phyloP scores from a whole-genome alignment of 129 eudicot genomes.

The Helianthus tuberosus region DNA sequence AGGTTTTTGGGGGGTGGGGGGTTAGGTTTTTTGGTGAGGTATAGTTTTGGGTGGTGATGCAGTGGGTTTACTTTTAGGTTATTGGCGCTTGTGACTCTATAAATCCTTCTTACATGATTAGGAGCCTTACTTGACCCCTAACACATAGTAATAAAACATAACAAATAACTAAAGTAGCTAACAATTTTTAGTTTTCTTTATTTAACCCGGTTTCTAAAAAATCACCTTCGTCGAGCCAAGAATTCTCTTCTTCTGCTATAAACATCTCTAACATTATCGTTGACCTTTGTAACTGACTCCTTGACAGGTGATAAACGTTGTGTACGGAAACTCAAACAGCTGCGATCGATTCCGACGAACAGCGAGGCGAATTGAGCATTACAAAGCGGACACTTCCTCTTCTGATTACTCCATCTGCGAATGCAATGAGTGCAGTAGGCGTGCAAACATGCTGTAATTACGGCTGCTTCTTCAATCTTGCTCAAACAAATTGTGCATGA shows the following conservation, averaged over 20 bases:
- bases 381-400: conserved; percentile 76
- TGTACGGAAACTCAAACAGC: conserved; percentile 35
- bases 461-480: conserved; percentile 42
- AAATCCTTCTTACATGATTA: too few species aligned
- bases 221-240: conserved; percentile 33
- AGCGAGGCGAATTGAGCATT: conserved; percentile 49
- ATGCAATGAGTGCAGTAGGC: conserved; percentile 69
- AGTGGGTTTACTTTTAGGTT: too few species aligned
- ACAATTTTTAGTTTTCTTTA: too few species aligned
- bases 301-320: conserved; percentile 34
- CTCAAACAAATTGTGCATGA: conserved; percentile 62
- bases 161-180: too few species aligned
- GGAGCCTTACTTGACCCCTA: too few species aligned
- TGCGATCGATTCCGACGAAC: conserved; percentile 39
- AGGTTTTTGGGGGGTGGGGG: too few species aligned
- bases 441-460: conserved; percentile 59
- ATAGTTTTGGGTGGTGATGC: too few species aligned
- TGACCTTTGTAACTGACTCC: conserved; percentile 23
- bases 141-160: too few species aligned
- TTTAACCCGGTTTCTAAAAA: too few species aligned
- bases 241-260: conserved; percentile 24
- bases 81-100: too few species aligned
- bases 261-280: background rate
- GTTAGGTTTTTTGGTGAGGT: too few species aligned
- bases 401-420: conserved; percentile 58